Conservation (phyloP, 495 filamentous ascomycete species). For the Hyphodiscus hymeniophilus region DNA sequence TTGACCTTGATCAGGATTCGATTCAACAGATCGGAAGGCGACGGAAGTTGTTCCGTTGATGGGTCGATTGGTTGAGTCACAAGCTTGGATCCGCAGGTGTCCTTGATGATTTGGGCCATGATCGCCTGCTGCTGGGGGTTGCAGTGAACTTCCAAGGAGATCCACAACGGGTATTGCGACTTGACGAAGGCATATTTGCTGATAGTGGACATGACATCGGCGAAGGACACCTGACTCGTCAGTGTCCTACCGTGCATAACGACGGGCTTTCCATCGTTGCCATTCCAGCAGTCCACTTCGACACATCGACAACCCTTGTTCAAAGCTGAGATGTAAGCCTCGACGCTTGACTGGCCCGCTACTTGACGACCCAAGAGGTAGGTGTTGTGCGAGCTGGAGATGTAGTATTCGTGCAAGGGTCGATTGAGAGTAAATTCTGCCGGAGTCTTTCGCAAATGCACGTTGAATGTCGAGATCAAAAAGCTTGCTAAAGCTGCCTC, state of each 20-base stretch:
- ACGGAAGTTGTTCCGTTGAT: slow-evolving; percentile 59
- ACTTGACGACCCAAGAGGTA: slow-evolving; percentile 91
- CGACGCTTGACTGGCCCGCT: slow-evolving; percentile 78
- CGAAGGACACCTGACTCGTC: slow-evolving; percentile 78
- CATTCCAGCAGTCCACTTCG: slow-evolving; percentile 98
- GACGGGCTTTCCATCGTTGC: slow-evolving; percentile 65
- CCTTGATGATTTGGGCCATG: slow-evolving; percentile 88
- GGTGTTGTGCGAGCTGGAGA: slow-evolving; percentile 97
- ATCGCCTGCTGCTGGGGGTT: slow-evolving; percentile 67
- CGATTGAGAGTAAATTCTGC: slow-evolving; percentile 57
- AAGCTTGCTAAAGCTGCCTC: slow-evolving; percentile 68
- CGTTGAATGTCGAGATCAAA: slow-evolving; percentile 66
- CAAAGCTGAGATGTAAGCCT: slow-evolving; percentile 88
- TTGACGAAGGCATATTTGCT: slow-evolving; percentile 84
- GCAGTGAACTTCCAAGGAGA: slow-evolving; percentile 96
- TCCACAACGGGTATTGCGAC: slow-evolving; percentile 75
- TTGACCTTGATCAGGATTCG: slow-evolving; percentile 94
- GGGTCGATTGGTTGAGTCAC: slow-evolving; percentile 64
- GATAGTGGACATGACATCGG: slow-evolving; percentile 85
- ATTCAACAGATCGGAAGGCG: slow-evolving; percentile 74
- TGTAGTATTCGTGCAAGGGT: slow-evolving; percentile 94
- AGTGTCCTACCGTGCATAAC: slow-evolving; percentile 87
- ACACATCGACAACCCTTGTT: slow-evolving; percentile 86
- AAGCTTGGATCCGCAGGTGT: slow-evolving; percentile 69
- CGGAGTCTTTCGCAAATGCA: slow-evolving; percentile 47